These are phyloP conservation scores for Magnusiomyces suaveolens DNA, from an alignment of 1,139 yeast genomes.

Conservation along the genomic window DNA sequence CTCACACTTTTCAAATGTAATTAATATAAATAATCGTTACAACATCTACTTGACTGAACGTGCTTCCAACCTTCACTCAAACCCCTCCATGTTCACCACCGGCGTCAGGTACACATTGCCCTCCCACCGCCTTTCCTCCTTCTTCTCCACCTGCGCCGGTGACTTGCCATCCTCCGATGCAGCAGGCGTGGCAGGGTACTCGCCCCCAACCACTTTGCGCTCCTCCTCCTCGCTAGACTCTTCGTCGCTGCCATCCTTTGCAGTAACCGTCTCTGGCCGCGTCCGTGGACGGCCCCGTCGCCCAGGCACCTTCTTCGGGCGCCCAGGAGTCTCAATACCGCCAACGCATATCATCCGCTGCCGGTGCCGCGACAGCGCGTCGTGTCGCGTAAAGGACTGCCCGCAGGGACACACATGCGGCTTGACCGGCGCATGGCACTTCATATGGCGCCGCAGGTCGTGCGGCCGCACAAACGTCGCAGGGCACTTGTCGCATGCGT, in stretches of 20 bases:
- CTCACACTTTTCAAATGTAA: no score
- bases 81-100: no score
- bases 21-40: no score
- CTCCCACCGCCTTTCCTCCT: no score
- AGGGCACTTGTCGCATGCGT: conserved; percentile 47
- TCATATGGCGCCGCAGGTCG: conserved; percentile 82
- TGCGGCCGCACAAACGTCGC: conserved; percentile 82
- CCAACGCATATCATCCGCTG: conserved; percentile 71
- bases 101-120: no score
- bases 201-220: background rate
- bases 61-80: no score
- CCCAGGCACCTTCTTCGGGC: conserved; percentile 25
- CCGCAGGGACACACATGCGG: conserved; percentile 82
- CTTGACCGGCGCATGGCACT: conserved; percentile 67
- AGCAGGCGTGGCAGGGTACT: background rate
- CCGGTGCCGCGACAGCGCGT: conserved; percentile 77
- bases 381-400: conserved; percentile 79
- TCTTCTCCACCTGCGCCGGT: no score
- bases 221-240: background rate
- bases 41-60: no score
- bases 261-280: background rate
- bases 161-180: background rate
- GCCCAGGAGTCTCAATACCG: conserved; percentile 41
- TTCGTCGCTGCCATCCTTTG: background rate
- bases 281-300: background rate